Evolutionary conservation across 2,329 filamentous ascomycete genomes (phyloP).

Genomic region (Microdochium trichocladiopsis): DNA sequence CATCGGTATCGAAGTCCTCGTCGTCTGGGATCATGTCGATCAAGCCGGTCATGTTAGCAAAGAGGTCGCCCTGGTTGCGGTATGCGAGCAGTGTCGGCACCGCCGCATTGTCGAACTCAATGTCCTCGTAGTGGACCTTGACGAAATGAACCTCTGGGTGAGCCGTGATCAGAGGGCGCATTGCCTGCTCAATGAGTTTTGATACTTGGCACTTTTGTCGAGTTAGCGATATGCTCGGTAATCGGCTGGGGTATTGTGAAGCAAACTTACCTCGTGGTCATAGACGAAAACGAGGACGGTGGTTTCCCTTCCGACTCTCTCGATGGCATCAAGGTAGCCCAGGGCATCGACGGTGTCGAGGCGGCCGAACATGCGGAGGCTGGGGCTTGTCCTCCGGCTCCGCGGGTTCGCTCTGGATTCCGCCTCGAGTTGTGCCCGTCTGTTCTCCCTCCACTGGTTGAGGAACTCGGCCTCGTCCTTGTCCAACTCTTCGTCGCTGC

Average conservation of each 20-base stretch:
- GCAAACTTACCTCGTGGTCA: conserved; percentile 65
- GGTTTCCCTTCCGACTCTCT: conserved; percentile 76
- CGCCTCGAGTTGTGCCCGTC: conserved; percentile 69
- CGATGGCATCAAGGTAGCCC: conserved; percentile 93
- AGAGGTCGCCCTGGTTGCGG: conserved; percentile 77
- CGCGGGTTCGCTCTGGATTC: conserved; percentile 47
- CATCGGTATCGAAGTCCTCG: conserved; percentile 47
- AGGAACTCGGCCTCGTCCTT: conserved; percentile 76
- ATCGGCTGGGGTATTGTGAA: background rate
- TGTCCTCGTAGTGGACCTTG: conserved; percentile 84
- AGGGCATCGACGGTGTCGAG: conserved; percentile 81
- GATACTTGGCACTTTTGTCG: conserved; percentile 68
- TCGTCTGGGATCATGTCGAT: conserved; percentile 77
- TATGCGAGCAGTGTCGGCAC: conserved; percentile 89
- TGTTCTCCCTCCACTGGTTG: conserved; percentile 74
- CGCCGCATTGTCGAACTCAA: conserved; percentile 85
- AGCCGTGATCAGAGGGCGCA: conserved; percentile 65
- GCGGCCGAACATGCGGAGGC: conserved; percentile 68
- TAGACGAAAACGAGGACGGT: conserved; percentile 91
- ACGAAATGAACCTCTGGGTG: conserved; percentile 75
- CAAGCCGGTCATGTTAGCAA: conserved; percentile 82
- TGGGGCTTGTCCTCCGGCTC: conserved; percentile 67
- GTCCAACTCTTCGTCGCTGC: conserved; percentile 41
- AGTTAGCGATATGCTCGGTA: conserved; percentile 16
- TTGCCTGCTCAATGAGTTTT: conserved; percentile 67